Evolutionary conservation across 371 early-diverging fungal species (phyloP).

Genomic region (Lichtheimia hyalospora): DNA sequence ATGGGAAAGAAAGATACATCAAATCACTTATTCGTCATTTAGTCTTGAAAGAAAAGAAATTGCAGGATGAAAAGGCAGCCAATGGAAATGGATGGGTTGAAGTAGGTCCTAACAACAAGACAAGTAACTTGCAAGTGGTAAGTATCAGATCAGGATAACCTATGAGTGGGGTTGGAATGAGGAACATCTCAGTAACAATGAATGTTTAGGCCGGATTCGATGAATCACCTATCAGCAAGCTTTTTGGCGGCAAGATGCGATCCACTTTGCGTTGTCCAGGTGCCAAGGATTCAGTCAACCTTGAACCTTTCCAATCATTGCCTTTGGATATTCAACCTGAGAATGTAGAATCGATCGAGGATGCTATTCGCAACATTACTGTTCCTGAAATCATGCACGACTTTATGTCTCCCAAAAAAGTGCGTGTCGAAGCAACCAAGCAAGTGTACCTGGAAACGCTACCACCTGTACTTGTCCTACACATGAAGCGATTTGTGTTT

Average conservation of each 20-base stretch:
- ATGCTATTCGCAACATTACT: constrained; percentile 81
- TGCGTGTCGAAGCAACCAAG: constrained; percentile 80
- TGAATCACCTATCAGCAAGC: constrained; percentile 80
- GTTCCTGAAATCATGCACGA: constrained; percentile 74
- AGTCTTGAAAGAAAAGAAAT: constrained; percentile 28
- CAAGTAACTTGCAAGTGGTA: constrained; percentile 44
- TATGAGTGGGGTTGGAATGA: too few species aligned
- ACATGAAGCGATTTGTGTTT: constrained; percentile 93
- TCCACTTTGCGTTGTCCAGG: constrained; percentile 78
- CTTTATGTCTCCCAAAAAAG: constrained; percentile 45
- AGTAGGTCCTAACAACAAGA: constrained; percentile 86
- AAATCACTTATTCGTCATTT: not conserved
- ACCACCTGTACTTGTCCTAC: constrained; percentile 94
- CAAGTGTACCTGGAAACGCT: constrained; percentile 78
- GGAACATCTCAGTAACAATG: too few species aligned
- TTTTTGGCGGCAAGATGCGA: constrained; percentile 86
- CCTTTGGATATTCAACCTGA: constrained; percentile 89
- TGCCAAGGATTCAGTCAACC: constrained; percentile 76
- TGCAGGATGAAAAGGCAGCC: constrained; percentile 21
- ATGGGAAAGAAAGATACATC: too few species aligned
- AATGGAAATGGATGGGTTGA: constrained; percentile 81
- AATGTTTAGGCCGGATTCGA: constrained; percentile 53
- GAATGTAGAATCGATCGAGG: constrained; percentile 76
- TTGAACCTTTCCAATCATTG: constrained; percentile 88
- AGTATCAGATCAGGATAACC: not conserved